Evolutionary conservation across 116 monocot genomes (phyloP).

Genomic region (Dioscorea cayenensis): DNA sequence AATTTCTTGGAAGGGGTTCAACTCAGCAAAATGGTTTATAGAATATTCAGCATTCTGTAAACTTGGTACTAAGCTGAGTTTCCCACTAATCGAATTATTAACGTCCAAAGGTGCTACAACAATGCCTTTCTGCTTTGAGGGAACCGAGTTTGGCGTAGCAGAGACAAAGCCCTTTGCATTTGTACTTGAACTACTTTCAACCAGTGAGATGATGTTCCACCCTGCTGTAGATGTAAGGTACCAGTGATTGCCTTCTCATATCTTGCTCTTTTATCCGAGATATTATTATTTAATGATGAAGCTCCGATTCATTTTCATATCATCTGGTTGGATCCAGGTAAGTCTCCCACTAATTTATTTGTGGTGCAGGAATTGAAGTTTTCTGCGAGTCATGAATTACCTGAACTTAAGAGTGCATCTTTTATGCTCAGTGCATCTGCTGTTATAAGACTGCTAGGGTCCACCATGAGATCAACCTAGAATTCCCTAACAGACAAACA

Average conservation of each 20-base stretch:
- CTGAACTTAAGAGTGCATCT: conserved; percentile 38
- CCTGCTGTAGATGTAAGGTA: conserved; percentile 29
- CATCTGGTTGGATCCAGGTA: conserved; percentile 11
- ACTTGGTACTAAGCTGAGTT: conserved; percentile 11
- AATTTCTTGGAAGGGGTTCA: conserved; percentile 74
- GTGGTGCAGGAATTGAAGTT: no score
- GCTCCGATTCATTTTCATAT: conserved; percentile 12
- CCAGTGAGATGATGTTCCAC: conserved; percentile 23
- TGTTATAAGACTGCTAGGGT: conserved; percentile 90
- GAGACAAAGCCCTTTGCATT: conserved; percentile 17
- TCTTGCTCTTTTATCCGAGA: conserved; percentile 18
- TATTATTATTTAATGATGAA: conserved; percentile 4
- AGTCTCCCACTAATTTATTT: no score
- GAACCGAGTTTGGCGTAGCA: conserved; percentile 20
- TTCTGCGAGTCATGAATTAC: no score
- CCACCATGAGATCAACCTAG: conserved; percentile 98
- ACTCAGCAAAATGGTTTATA: conserved; percentile 72
- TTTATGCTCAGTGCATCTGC: conserved; percentile 60
- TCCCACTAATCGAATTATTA: conserved; percentile 16
- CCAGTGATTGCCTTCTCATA: conserved; percentile 24
- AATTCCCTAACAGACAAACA: no score
- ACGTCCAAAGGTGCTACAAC: conserved; percentile 6
- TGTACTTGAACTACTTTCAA: conserved; percentile 38
- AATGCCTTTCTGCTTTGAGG: conserved; percentile 24
- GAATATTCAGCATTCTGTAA: conserved; percentile 37